Evolutionary conservation across 2,329 filamentous ascomycete species (phyloP).

Genomic region (Hypoxylon rubiginosum): DNA sequence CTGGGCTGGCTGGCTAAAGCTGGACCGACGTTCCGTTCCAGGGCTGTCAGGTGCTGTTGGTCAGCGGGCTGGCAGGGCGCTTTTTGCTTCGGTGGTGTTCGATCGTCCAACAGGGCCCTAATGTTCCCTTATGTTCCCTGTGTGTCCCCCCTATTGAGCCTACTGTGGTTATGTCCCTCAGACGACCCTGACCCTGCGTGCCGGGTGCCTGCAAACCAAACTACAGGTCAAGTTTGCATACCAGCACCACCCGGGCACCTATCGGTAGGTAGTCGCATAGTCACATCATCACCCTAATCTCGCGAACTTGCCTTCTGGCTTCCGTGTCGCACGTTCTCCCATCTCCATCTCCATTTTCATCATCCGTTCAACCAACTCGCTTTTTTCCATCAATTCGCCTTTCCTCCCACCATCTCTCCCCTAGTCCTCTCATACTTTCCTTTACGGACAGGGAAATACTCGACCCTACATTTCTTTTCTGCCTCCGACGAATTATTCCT

Average conservation of each 20-base stretch:
- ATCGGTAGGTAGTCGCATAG: slow-evolving; percentile 7
- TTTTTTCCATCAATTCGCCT: slow-evolving; percentile 21
- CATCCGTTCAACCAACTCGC: slow-evolving; percentile 25
- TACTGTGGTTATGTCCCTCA: slow-evolving; percentile 16
- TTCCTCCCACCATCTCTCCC: slow-evolving; percentile 25
- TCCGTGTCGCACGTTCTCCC: slow-evolving; percentile 40
- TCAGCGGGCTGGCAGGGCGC: slow-evolving; percentile 25
- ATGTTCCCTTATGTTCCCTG: no score
- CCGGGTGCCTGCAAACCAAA: slow-evolving; percentile 8
- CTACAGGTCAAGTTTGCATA: slow-evolving; percentile 10
- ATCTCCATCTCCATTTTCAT: no score
- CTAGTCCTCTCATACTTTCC: slow-evolving; percentile 31
- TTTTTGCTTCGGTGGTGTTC: slow-evolving; percentile 33
- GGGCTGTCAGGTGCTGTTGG: slow-evolving; percentile 33
- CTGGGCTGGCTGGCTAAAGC: no score
- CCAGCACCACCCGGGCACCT: no score
- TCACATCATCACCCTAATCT: slow-evolving; percentile 37
- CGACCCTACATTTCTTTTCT: slow-evolving; percentile 26
- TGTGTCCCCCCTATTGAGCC: not conserved
- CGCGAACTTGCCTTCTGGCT: slow-evolving; percentile 14
- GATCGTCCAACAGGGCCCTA: slow-evolving; percentile 2
- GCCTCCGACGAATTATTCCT: slow-evolving; percentile 28
- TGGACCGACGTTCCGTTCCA: slow-evolving; percentile 1
- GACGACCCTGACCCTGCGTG: slow-evolving; percentile 24
- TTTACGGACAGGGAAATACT: slow-evolving; percentile 35